Conservation (phyloP, 345 rosid species). For the Boechera divaricarpa region DNA sequence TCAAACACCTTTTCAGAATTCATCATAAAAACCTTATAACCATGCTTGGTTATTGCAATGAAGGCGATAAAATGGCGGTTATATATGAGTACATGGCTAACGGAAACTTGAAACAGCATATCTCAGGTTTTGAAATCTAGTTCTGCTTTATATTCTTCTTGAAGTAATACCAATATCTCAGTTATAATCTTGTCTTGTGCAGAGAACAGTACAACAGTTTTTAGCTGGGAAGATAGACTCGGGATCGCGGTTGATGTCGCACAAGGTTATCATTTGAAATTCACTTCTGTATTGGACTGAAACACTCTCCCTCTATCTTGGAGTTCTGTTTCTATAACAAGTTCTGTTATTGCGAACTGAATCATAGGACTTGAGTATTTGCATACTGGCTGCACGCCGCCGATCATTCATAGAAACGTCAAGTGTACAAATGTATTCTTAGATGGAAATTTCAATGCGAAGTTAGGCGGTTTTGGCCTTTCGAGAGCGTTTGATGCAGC, state of each 20-base stretch:
- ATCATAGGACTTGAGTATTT: slow-evolving; percentile 49
- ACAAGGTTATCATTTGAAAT: slow-evolving; percentile 47
- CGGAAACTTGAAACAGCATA: slow-evolving; percentile 52
- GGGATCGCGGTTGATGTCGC: slow-evolving; percentile 58
- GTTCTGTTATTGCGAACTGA: not conserved
- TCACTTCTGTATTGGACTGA: not conserved
- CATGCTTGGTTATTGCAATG: slow-evolving; percentile 61
- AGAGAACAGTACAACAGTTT: slow-evolving; percentile 42
- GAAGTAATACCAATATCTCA: not conserved
- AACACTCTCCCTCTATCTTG: not conserved
- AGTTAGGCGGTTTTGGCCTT: slow-evolving; percentile 65
- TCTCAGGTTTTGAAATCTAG: slow-evolving; percentile 48
- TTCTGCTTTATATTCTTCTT: slow-evolving; percentile 9
- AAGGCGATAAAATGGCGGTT: slow-evolving; percentile 52
- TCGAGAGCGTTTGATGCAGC: slow-evolving; percentile 57
- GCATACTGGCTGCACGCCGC: slow-evolving; percentile 66
- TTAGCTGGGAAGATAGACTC: slow-evolving; percentile 63
- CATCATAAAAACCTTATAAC: slow-evolving; percentile 62
- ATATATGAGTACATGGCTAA: slow-evolving; percentile 62
- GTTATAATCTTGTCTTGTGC: slow-evolving; percentile 21
- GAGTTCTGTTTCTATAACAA: slow-evolving; percentile 21
- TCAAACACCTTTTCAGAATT: slow-evolving; percentile 54
- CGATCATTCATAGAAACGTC: slow-evolving; percentile 65
- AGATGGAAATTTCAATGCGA: slow-evolving; percentile 57
- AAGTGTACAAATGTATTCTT: slow-evolving; percentile 63